Conservation (phyloP, 192 early-diverging fungal genomes). For the Coemansia biformis region DNA sequence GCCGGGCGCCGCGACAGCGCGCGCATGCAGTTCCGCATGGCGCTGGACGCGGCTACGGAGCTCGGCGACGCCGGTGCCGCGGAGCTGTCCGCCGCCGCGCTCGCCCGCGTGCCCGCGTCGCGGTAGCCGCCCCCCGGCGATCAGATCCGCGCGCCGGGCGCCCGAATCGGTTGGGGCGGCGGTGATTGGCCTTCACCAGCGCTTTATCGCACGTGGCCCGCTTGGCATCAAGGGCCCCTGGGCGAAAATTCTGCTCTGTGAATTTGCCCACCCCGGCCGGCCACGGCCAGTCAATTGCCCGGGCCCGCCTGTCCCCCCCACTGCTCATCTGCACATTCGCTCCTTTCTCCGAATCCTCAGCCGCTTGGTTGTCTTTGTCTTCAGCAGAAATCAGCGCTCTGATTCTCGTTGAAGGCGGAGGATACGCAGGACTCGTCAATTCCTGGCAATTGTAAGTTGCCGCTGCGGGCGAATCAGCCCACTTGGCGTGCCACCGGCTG, state of each 20-base stretch:
- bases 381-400: too few species aligned
- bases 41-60: slow-evolving; percentile 20
- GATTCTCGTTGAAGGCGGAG: too few species aligned
- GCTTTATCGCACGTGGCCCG: slow-evolving; percentile 1
- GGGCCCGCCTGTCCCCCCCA: too few species aligned
- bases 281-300: too few species aligned
- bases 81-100: slow-evolving; percentile 19
- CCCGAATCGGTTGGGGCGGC: too few species aligned
- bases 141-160: too few species aligned
- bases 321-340: too few species aligned
- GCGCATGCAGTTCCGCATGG: slow-evolving; percentile 46
- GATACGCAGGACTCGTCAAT: slow-evolving; percentile 1
- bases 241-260: too few species aligned
- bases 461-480: too few species aligned
- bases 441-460: background rate
- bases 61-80: slow-evolving; percentile 23
- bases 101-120: slow-evolving; percentile 8
- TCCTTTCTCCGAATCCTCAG: background rate
- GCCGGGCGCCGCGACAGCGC: slow-evolving; percentile 27
- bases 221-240: background rate
- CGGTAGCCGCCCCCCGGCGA: background rate
- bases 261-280: too few species aligned
- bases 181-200: background rate
- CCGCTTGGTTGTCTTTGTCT: background rate
- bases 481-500: too few species aligned